Percentiles rank a stretch among this genome's conserved stretches.
phyloP scores from a whole-genome alignment of 2,329 filamentous ascomycete genomes.

The Lecanosticta acicola region DNA sequence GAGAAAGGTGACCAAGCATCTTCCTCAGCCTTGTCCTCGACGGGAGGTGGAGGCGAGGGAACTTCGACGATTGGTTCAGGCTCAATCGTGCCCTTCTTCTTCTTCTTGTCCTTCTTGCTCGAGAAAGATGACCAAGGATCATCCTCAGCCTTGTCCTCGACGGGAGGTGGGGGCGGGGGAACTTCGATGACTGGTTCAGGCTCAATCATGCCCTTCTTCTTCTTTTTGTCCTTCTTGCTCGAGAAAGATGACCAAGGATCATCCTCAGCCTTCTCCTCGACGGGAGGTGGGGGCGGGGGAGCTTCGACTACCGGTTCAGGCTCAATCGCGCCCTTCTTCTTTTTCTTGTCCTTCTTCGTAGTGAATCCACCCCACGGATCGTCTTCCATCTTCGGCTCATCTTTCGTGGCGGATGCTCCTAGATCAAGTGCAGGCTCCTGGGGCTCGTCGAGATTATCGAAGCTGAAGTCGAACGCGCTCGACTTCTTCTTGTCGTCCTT shows the following conservation, averaged over 20 bases:
- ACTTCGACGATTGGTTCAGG: constrained; percentile 22
- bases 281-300: constrained; percentile 2
- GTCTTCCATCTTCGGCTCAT: constrained; percentile 21
- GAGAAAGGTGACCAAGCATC: constrained; percentile 32
- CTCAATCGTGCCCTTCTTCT: constrained; percentile 29
- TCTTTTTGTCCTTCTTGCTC: constrained; percentile 36
- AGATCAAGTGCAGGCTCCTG: constrained; percentile 17
- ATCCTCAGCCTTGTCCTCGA: constrained; percentile 27
- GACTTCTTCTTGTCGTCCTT: constrained; percentile 35
- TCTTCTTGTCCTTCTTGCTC: constrained; percentile 41
- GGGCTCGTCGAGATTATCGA: constrained; percentile 21
- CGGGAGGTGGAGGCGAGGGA: constrained; percentile 24
- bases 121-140: constrained; percentile 32
- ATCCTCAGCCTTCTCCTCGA: constrained; percentile 27
- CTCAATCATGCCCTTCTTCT: constrained; percentile 28
- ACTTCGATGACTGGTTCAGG: constrained; percentile 22
- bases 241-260: constrained; percentile 23
- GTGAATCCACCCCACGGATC: constrained; percentile 26
- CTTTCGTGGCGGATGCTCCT: constrained; percentile 17
- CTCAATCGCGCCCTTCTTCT: constrained; percentile 23
- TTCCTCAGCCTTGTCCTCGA: constrained; percentile 27
- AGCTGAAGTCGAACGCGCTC: constrained; percentile 29
- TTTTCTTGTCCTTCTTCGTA: constrained; percentile 25
- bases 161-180: constrained; percentile 24
- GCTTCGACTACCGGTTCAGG: constrained; percentile 22